Base-by-base conservation (phyloP, 495 filamentous ascomycete species). In the Penicillium mononematosum region DNA sequence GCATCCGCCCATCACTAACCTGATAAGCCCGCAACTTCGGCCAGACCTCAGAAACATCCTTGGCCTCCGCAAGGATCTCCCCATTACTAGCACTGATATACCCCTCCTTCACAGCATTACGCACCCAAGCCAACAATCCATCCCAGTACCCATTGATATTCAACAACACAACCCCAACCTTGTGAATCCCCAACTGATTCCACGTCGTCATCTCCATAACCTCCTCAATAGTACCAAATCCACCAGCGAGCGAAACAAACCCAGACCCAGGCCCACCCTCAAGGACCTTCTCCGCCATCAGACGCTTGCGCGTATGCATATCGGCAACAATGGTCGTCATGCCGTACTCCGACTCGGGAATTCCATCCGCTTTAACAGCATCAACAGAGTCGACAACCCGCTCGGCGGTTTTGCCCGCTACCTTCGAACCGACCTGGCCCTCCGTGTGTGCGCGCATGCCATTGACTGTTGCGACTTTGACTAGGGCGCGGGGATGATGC, bases 141-240 rank as follows among this genome's bases (percentile, higher is more conserved):
- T 96, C 85, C 78, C 92, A 98, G 69, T 93, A 98, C 1, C 92
- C 92, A 50, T 90, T 85, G 29, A 93, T 80, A 72, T 98, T 98
- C 42, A 88, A 79, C 59, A 96, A 72, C 43, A 92, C 85, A 45
- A 98, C 83, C 0, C 88, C 90, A 57, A 83, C 81, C 55, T 79
- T 81, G 70, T 98, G 94, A 58, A 98, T 98, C 1, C 95, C 94
- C 55, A 98, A 71, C 74, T 97, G 94, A 71, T 97, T 98, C 94
- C 94, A 98, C 12, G 94, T 98, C 31, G 86, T 88, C 53, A 96
- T 88, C 81, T 98, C 94, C 77, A 97, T 93, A 53, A 98, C 76
- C 78, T 98, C 94, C 75, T 98, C 94, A 67, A 98, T 79, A 7
- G 95, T 98, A 11, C 94, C 94, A 72, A 92, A 98, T 0, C 94